These are phyloP conservation scores for Cinnamomum chago DNA, from an alignment of 164 flowering plant genomes.

Conservation along the genomic window DNA sequence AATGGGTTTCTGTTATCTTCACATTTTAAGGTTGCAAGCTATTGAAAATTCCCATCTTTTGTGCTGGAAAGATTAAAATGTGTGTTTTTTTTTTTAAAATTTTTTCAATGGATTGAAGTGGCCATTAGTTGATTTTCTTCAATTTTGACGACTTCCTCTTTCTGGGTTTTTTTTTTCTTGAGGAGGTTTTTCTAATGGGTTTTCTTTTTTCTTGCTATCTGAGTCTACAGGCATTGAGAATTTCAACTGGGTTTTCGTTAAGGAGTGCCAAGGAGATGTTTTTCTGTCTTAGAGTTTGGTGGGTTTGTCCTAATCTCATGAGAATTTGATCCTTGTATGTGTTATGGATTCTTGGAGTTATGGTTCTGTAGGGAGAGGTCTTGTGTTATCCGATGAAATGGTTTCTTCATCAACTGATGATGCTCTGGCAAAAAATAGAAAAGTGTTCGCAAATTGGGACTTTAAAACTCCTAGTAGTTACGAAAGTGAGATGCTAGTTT, in stretches of 20 bases:
- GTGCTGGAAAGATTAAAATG: not conserved
- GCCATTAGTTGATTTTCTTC: not conserved
- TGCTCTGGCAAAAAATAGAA: conserved; percentile 28
- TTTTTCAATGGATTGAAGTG: not conserved
- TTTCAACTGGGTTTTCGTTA: not conserved
- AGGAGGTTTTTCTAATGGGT: not conserved
- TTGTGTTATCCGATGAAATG: conserved; percentile 34
- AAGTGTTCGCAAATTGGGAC: conserved; percentile 32
- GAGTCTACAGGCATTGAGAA: not conserved
- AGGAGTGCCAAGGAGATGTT: not conserved
- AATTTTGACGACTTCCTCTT: not conserved
- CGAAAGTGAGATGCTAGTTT: conserved; percentile 18
- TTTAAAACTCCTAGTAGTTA: conserved; percentile 25
- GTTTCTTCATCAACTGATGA: conserved; percentile 21
- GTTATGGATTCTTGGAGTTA: conserved; percentile 59
- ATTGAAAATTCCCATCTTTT: not conserved
- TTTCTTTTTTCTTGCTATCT: not conserved
- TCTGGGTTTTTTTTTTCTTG: not conserved
- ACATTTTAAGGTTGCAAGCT: not conserved
- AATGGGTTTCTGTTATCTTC: not conserved
- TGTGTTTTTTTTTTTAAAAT: not conserved
- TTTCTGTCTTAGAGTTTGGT: conserved; percentile 5
- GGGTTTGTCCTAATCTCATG: not conserved
- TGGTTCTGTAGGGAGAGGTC: conserved; percentile 37
- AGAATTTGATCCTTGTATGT: conserved; percentile 3